Percentiles rank a stretch among this genome's conserved stretches.
Conservation (phyloP, 2,329 filamentous ascomycete species). For the Aspergillus awamori region DNA sequence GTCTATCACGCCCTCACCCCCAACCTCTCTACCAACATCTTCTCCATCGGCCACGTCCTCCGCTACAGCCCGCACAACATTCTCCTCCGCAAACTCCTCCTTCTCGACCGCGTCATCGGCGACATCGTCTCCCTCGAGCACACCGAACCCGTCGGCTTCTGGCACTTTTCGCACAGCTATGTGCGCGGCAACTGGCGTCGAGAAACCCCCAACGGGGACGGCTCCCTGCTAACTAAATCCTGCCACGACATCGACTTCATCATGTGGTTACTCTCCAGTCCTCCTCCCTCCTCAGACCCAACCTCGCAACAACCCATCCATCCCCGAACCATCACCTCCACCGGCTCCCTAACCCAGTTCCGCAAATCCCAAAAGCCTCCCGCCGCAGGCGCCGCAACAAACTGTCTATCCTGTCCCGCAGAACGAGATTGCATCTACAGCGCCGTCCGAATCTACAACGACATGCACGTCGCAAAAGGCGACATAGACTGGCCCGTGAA, state of each 20-base stretch:
- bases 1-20: slow-evolving; percentile 58
- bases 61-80: slow-evolving; percentile 93
- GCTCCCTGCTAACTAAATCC: slow-evolving; percentile 85
- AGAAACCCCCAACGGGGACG: slow-evolving; percentile 70
- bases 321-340: slow-evolving; percentile 73
- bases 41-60: slow-evolving; percentile 91
- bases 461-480: slow-evolving; percentile 66
- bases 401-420: slow-evolving; percentile 79
- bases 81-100: slow-evolving; percentile 74
- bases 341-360: slow-evolving; percentile 78
- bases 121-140: slow-evolving; percentile 85
- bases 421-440: slow-evolving; percentile 81
- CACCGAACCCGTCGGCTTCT: slow-evolving; percentile 93
- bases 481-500: slow-evolving; percentile 80
- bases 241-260: slow-evolving; percentile 95
- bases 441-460: slow-evolving; percentile 78
- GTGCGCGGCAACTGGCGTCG: slow-evolving; percentile 93
- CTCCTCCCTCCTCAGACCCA: slow-evolving; percentile 45
- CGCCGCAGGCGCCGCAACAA: slow-evolving; percentile 75
- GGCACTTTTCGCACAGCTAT: slow-evolving; percentile 91
- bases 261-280: slow-evolving; percentile 85
- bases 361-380: slow-evolving; percentile 73
- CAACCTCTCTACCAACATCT: slow-evolving; percentile 56
- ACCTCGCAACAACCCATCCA: slow-evolving; percentile 60
- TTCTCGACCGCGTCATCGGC: slow-evolving; percentile 75